Conservation (phyloP, 345 rosid genomes). For the Gossypium herbaceum region DNA sequence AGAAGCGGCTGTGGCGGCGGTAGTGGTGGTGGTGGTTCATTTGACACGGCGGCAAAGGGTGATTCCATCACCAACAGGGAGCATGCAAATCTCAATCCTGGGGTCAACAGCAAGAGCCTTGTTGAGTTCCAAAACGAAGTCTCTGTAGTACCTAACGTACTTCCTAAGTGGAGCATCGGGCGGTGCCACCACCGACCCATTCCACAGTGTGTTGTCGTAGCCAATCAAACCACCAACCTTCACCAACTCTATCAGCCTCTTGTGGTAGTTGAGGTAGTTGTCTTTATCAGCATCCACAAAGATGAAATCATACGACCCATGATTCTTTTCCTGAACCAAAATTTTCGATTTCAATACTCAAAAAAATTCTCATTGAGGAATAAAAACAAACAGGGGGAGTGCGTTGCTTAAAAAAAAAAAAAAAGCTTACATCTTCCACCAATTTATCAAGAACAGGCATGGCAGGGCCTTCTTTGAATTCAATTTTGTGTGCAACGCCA, state of each 20-base stretch:
- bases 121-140: slow-evolving; percentile 89
- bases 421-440: slow-evolving; percentile 68
- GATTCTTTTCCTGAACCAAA: slow-evolving; percentile 55
- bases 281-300: slow-evolving; percentile 99
- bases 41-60: slow-evolving; percentile 89
- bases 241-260: slow-evolving; percentile 73
- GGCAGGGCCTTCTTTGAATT: slow-evolving; percentile 96
- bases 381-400: neutral
- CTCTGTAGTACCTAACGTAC: slow-evolving; percentile 78
- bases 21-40: slow-evolving; percentile 16
- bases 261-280: slow-evolving; percentile 90
- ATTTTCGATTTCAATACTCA: neutral
- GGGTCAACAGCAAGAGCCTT: slow-evolving; percentile 96
- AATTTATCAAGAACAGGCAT: slow-evolving; percentile 80
- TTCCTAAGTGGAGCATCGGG: slow-evolving; percentile 82
- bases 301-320: slow-evolving; percentile 77
- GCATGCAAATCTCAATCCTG: slow-evolving; percentile 94
- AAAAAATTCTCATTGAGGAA: neutral
- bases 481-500: slow-evolving; percentile 93
- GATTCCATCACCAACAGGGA: slow-evolving; percentile 94
- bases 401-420: neutral
- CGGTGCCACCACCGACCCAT: slow-evolving; percentile 85
- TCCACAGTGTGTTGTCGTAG: slow-evolving; percentile 97
- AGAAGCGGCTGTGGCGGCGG: no score
- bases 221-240: slow-evolving; percentile 90